phyloP scores from a whole-genome alignment of 306 rosid genomes.

The Cucumis sativus region DNA sequence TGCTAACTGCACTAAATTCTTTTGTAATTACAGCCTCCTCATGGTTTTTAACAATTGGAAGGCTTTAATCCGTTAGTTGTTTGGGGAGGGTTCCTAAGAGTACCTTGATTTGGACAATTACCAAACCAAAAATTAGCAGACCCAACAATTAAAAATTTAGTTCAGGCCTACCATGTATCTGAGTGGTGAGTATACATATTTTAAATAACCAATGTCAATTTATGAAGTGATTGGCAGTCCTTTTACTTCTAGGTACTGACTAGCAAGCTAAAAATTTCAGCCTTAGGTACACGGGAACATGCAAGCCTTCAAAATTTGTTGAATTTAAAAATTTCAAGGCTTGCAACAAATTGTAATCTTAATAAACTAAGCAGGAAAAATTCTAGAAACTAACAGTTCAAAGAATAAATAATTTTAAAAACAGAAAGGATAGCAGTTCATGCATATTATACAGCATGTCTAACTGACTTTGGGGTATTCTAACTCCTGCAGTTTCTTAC shows the following conservation, averaged over 20 bases:
- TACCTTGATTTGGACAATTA: background rate
- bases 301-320: too few relatives aligned
- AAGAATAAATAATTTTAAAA: background rate
- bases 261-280: background rate
- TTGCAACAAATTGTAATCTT: background rate
- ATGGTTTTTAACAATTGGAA: background rate
- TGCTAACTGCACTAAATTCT: too few relatives aligned
- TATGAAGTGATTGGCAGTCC: background rate
- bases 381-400: background rate
- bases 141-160: background rate
- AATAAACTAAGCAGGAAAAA: background rate
- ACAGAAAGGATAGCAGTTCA: background rate
- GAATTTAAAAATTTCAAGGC: background rate
- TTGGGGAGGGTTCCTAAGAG: too few relatives aligned
- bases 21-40: too few relatives aligned
- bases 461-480: background rate
- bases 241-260: background rate
- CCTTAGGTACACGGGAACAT: background rate
- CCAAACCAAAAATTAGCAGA: background rate
- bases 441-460: background rate
- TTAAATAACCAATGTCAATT: background rate
- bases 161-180: background rate
- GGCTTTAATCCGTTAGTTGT: too few relatives aligned
- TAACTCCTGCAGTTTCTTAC: background rate
- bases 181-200: background rate